Evolutionary conservation across 2,329 filamentous ascomycete genomes (phyloP).

Genomic region (Colletotrichum endophyticum): DNA sequence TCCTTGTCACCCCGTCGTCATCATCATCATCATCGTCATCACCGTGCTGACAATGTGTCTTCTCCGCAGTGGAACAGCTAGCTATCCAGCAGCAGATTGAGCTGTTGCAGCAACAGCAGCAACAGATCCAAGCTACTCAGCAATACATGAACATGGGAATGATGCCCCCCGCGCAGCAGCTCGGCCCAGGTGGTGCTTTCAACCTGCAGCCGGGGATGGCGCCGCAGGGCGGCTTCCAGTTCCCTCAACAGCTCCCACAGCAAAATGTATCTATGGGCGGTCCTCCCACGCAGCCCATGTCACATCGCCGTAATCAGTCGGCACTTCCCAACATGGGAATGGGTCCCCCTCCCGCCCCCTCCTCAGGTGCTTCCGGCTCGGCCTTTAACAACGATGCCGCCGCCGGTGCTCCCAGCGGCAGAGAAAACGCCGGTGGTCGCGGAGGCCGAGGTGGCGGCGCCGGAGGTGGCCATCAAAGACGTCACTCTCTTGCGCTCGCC

Average conservation of each 20-base stretch:
- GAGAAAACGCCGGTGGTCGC: slow-evolving; percentile 71
- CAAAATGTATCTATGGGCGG: slow-evolving; percentile 74
- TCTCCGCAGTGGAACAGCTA: slow-evolving; percentile 84
- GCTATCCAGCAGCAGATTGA: slow-evolving; percentile 98
- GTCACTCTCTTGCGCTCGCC: slow-evolving; percentile 91
- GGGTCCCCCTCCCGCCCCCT: slow-evolving; percentile 88
- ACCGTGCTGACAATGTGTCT: slow-evolving; percentile 26
- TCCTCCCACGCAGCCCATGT: slow-evolving; percentile 76
- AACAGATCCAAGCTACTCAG: slow-evolving; percentile 94
- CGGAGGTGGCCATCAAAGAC: slow-evolving; percentile 83
- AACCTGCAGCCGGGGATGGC: slow-evolving; percentile 82
- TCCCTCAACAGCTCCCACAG: slow-evolving; percentile 78
- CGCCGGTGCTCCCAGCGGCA: slow-evolving; percentile 60
- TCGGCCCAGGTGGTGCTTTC: slow-evolving; percentile 74
- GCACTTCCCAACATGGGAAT: slow-evolving; percentile 91
- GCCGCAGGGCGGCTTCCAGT: slow-evolving; percentile 86
- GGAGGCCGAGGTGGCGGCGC: slow-evolving; percentile 74
- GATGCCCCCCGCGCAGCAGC: slow-evolving; percentile 80
- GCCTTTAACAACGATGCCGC: slow-evolving; percentile 81
- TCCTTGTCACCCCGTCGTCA: background rate
- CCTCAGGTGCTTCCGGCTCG: slow-evolving; percentile 83
- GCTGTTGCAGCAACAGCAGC: slow-evolving; percentile 94
- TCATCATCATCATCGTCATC: background rate
- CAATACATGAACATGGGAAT: slow-evolving; percentile 98
- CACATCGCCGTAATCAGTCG: slow-evolving; percentile 98